These are phyloP conservation scores for Plantago elongata DNA, from an alignment of 257 asterid species.

Conservation along the genomic window DNA sequence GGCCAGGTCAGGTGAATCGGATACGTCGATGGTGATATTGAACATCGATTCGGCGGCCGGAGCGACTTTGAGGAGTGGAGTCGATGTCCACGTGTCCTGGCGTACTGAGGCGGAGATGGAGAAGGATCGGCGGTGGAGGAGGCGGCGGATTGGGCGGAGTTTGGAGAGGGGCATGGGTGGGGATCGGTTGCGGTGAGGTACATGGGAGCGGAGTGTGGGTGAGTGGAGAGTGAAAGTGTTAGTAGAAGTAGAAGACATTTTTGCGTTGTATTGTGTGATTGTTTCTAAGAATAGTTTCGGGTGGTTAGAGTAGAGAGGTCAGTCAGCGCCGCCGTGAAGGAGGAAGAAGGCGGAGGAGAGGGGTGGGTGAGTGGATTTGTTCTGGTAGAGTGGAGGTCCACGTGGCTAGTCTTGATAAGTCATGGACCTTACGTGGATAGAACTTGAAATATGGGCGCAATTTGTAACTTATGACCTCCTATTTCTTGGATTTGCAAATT, in stretches of 20 bases:
- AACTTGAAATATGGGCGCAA: too few species aligned
- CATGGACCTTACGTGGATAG: background rate
- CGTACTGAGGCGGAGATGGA: constrained; percentile 58
- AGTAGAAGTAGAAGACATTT: background rate
- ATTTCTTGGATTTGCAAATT: too few species aligned
- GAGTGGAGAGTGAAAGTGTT: background rate
- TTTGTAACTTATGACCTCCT: too few species aligned
- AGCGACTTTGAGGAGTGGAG: constrained; percentile 54
- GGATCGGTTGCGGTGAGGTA: constrained; percentile 37
- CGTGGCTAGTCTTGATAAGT: background rate
- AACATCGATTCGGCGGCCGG: constrained; percentile 86
- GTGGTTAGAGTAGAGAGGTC: background rate
- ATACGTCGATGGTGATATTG: constrained; percentile 76
- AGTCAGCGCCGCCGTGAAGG: background rate
- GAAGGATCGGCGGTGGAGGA: constrained; percentile 39
- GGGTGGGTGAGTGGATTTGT: background rate
- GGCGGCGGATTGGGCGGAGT: constrained; percentile 39
- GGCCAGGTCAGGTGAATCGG: constrained; percentile 75
- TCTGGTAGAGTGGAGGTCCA: background rate
- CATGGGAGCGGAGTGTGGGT: constrained; percentile 50
- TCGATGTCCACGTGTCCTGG: constrained; percentile 75
- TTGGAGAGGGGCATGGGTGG: constrained; percentile 56
- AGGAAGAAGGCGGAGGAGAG: background rate
- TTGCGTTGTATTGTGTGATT: too few species aligned
- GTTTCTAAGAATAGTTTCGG: background rate